Conservation (phyloP, 225 moss, liverwort and hornwort genomes). For the Pseudoscleropodium purum region DNA sequence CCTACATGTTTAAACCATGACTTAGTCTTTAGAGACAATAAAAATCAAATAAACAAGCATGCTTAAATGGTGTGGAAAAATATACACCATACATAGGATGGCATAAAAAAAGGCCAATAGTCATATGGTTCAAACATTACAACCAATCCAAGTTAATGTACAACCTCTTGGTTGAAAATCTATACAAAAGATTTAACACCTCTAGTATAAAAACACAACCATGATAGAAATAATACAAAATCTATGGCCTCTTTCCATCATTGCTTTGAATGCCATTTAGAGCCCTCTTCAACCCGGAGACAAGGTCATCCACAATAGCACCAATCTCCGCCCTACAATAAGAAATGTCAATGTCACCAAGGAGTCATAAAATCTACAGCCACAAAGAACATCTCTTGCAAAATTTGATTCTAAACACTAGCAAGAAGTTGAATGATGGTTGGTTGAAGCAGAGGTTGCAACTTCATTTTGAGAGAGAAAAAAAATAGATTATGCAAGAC, state of each 20-base stretch:
- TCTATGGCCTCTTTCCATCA: conserved; percentile 29
- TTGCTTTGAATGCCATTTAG: conserved; percentile 29
- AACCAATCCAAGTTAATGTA: neutral
- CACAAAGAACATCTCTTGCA: neutral
- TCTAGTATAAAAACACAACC: neutral
- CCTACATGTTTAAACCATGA: neutral
- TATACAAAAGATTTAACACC: neutral
- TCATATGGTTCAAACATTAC: neutral
- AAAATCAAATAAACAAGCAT: neutral
- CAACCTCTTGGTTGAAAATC: neutral
- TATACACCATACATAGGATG: neutral
- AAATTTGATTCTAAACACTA: neutral
- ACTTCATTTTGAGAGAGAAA: no score
- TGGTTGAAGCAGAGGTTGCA: neutral
- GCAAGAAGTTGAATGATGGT: neutral
- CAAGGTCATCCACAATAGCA: conserved; percentile 63
- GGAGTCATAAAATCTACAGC: neutral
- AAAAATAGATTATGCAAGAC: neutral
- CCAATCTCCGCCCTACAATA: conserved; percentile 64
- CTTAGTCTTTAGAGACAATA: neutral
- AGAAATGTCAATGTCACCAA: neutral
- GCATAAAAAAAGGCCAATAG: neutral
- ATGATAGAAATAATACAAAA: neutral
- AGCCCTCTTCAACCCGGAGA: conserved; percentile 66
- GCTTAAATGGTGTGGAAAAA: neutral